phyloP scores from a whole-genome alignment of 768 basidiomycete genomes.

The Lyophyllum atratum region DNA sequence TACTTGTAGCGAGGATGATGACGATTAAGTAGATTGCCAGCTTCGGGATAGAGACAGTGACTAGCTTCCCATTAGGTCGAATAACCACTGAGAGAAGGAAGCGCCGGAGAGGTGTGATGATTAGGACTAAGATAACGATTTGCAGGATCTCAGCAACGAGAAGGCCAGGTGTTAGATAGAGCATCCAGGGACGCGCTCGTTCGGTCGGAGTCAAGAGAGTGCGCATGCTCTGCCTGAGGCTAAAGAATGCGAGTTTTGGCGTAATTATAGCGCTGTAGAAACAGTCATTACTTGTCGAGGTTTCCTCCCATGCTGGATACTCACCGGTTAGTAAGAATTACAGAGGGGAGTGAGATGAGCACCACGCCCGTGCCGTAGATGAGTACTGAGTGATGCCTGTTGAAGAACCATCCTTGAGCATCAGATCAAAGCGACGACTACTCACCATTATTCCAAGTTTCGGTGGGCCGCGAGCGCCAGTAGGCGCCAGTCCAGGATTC shows the following conservation, averaged over 20 bases:
- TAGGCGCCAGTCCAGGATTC: too few relatives aligned
- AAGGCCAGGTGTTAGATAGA: slow-evolving; percentile 77
- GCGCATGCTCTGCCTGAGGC: slow-evolving; percentile 58
- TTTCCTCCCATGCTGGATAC: slow-evolving; percentile 32
- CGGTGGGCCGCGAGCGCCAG: neutral
- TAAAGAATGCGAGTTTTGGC: slow-evolving; percentile 68
- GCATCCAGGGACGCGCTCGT: slow-evolving; percentile 70
- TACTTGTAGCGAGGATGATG: slow-evolving; percentile 49
- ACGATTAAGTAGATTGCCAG: slow-evolving; percentile 35
- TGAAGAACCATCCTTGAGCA: neutral
- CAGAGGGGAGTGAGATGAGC: slow-evolving; percentile 8
- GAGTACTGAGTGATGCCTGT: neutral
- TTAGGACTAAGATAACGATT: slow-evolving; percentile 36
- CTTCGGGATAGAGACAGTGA: neutral
- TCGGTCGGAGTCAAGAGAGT: slow-evolving; percentile 78
- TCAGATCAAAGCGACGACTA: too few relatives aligned
- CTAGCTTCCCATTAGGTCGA: neutral
- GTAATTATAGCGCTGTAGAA: slow-evolving; percentile 71
- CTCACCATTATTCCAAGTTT: neutral
- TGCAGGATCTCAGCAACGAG: slow-evolving; percentile 57
- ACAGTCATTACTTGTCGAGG: neutral
- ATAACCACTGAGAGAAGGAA: slow-evolving; percentile 1
- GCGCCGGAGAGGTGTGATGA: neutral
- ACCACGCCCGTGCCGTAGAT: neutral
- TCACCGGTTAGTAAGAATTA: slow-evolving; percentile 10